These are phyloP conservation scores for Amanita fuliginea DNA, from an alignment of 768 basidiomycete genomes.

Conservation along the genomic window DNA sequence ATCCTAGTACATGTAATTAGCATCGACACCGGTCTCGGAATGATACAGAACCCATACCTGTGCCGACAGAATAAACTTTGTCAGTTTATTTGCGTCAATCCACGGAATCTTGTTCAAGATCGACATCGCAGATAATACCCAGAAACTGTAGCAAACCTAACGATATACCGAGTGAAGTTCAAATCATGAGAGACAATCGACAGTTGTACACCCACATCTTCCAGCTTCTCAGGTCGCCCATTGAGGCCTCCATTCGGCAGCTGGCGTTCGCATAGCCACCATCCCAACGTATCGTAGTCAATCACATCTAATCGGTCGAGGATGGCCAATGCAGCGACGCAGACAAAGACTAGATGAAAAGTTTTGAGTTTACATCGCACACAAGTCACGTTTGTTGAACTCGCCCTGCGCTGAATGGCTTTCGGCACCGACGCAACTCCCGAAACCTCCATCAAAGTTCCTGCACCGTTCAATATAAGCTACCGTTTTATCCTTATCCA, in stretches of 20 bases:
- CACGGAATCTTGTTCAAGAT: constrained; percentile 76
- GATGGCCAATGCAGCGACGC: constrained; percentile 79
- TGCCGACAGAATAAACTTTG: constrained; percentile 76
- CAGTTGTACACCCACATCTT: constrained; percentile 55
- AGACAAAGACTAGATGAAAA: constrained; percentile 71
- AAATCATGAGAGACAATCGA: neutral
- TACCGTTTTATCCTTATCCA: constrained; percentile 61
- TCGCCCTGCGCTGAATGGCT: constrained; percentile 87
- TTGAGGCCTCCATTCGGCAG: constrained; percentile 90
- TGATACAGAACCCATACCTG: constrained; percentile 38
- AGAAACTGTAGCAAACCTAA: constrained; percentile 98
- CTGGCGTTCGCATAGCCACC: constrained; percentile 95
- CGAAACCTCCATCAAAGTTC: constrained; percentile 97
- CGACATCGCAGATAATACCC: constrained; percentile 84
- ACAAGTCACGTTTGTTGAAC: constrained; percentile 1
- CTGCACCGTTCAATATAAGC: constrained; percentile 65
- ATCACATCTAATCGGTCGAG: constrained; percentile 73
- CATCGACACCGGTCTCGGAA: neutral
- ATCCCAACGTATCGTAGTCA: constrained; percentile 69
- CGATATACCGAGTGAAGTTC: neutral
- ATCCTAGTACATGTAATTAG: constrained; percentile 42
- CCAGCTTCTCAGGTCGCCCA: constrained; percentile 94
- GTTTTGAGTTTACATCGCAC: neutral
- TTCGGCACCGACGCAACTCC: constrained; percentile 74
- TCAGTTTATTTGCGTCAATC: constrained; percentile 78